Evolutionary conservation across 2,329 filamentous ascomycete genomes (phyloP).

Genomic region (Alternaria ventricosa): DNA sequence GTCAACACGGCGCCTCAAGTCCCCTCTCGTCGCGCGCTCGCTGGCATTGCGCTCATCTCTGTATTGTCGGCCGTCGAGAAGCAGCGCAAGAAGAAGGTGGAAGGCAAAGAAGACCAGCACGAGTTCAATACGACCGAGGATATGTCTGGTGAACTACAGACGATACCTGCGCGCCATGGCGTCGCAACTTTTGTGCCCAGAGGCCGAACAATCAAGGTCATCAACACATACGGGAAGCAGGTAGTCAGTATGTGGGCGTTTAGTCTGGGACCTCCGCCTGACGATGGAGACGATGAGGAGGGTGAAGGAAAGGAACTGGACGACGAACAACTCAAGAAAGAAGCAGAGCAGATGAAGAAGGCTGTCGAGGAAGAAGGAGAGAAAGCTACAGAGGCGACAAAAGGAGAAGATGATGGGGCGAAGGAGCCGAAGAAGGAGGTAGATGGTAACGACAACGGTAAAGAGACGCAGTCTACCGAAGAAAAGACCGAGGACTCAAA

Average conservation of each 20-base stretch:
- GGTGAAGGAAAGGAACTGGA: constrained; percentile 28
- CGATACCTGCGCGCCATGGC: constrained; percentile 58
- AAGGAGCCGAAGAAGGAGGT: constrained; percentile 8
- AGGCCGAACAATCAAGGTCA: constrained; percentile 57
- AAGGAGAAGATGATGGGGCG: constrained; percentile 4
- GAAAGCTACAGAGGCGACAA: constrained; percentile 7
- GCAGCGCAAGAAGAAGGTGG: constrained; percentile 34
- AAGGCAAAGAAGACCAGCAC: constrained; percentile 13
- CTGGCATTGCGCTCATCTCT: constrained; percentile 44
- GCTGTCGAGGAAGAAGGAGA: constrained; percentile 20
- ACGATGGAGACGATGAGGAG: constrained; percentile 38
- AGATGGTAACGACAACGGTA: background rate
- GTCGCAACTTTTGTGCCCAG: constrained; percentile 59
- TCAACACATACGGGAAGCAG: constrained; percentile 59
- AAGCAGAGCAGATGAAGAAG: constrained; percentile 31
- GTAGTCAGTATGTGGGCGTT: constrained; percentile 60
- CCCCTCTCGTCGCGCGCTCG: constrained; percentile 42
- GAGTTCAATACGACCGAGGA: constrained; percentile 27
- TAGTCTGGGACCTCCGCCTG: constrained; percentile 54
- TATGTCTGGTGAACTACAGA: constrained; percentile 53
- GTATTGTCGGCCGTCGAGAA: constrained; percentile 44
- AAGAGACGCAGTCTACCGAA: constrained; percentile 9
- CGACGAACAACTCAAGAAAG: constrained; percentile 35
- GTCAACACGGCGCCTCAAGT: constrained; percentile 40
- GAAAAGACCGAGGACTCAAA: constrained; percentile 17